Conservation (phyloP, 352 stramenopile species). For the Peronospora belbahrii region DNA sequence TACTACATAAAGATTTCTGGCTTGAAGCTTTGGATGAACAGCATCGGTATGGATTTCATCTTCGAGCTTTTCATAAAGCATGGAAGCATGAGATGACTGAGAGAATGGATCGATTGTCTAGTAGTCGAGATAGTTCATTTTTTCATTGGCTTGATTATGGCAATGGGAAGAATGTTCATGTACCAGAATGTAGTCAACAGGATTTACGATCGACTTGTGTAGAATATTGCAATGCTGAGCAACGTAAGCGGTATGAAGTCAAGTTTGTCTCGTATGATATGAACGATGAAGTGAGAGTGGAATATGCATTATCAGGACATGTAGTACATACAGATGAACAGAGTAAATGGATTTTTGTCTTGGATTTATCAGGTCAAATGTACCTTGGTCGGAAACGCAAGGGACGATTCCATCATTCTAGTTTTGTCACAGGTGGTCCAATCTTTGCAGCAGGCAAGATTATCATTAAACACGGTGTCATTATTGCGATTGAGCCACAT, state of each 20-base stretch:
- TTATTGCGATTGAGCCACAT: conserved; percentile 60
- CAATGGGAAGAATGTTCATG: conserved; percentile 29
- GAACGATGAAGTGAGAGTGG: conserved; percentile 5
- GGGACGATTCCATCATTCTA: conserved; percentile 70
- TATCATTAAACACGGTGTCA: conserved; percentile 45
- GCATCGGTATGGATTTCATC: conserved; percentile 64
- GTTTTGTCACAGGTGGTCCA: conserved; percentile 54
- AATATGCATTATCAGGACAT: conserved; percentile 29
- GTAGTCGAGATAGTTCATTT: conserved; percentile 32
- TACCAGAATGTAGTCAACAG: conserved; percentile 48
- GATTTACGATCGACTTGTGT: conserved; percentile 39
- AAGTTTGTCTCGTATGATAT: conserved; percentile 19
- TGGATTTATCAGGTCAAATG: conserved; percentile 34
- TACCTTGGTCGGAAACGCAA: conserved; percentile 70
- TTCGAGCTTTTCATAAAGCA: conserved; percentile 54
- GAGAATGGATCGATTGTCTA: not conserved
- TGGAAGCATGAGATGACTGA: conserved; percentile 47
- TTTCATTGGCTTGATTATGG: conserved; percentile 71
- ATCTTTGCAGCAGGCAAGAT: conserved; percentile 63
- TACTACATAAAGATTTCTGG: conserved; percentile 71
- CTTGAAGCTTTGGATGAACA: conserved; percentile 63
- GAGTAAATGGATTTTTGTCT: conserved; percentile 80
- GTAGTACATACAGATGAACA: conserved; percentile 47
- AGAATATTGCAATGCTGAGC: conserved; percentile 38
- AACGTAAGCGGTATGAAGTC: conserved; percentile 41